Percentiles rank a stretch among this genome's conserved stretches.
Evolutionary conservation across 2,329 filamentous ascomycete genomes (phyloP).

Genomic region (Pseudodiploospora longispora): DNA sequence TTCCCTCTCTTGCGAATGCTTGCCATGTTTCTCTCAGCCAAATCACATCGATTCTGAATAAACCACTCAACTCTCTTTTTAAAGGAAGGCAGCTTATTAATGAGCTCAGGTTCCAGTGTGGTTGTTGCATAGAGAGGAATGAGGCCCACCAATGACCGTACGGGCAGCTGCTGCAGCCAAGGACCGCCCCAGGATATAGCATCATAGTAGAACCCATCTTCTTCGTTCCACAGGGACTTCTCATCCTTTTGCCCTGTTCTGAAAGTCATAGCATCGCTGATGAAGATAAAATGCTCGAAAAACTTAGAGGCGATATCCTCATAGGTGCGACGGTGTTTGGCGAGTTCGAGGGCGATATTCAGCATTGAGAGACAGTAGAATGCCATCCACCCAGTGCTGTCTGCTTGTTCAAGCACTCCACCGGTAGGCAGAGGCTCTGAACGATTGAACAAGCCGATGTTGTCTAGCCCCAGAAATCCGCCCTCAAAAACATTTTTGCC

Average conservation of each 20-base stretch:
- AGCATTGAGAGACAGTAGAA: constrained; percentile 96
- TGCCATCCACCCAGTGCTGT: constrained; percentile 98
- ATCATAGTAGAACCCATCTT: constrained; percentile 97
- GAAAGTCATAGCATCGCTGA: constrained; percentile 94
- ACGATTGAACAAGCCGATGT: constrained; percentile 95
- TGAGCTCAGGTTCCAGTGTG: constrained; percentile 86
- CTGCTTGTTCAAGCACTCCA: constrained; percentile 88
- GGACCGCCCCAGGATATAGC: constrained; percentile 94
- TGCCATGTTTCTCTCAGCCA: constrained; percentile 89
- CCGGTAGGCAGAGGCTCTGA: constrained; percentile 92
- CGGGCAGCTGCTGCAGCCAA: constrained; percentile 85
- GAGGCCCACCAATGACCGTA: constrained; percentile 83
- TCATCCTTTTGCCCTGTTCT: constrained; percentile 61
- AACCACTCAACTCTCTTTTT: constrained; percentile 94
- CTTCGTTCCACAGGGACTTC: constrained; percentile 88
- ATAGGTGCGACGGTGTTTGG: constrained; percentile 90
- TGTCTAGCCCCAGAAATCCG: constrained; percentile 90
- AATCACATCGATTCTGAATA: constrained; percentile 74
- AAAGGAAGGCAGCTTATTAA: constrained; percentile 86
- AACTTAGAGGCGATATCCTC: constrained; percentile 98
- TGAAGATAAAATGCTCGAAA: constrained; percentile 97
- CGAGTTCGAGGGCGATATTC: constrained; percentile 90
- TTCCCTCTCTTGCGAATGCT: constrained; percentile 88
- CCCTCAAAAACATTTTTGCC: constrained; percentile 98
- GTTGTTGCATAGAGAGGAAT: constrained; percentile 90